phyloP scores from a whole-genome alignment of 345 rosid genomes.

The Clausena lansium region DNA sequence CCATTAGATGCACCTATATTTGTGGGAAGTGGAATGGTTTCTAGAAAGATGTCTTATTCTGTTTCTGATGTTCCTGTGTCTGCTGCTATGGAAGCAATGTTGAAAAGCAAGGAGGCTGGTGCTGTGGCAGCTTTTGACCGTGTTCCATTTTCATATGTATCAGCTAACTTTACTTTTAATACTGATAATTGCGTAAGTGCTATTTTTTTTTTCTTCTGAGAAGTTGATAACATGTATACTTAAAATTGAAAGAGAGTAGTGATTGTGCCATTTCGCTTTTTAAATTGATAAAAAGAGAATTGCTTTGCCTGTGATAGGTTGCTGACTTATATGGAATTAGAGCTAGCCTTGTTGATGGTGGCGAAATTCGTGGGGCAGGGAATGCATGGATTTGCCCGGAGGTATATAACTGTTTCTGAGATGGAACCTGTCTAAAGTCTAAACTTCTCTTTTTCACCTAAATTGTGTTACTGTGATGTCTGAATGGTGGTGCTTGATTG shows the following conservation, averaged over 20 bases:
- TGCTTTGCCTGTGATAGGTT: slow-evolving; percentile 49
- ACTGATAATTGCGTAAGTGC: slow-evolving; percentile 86
- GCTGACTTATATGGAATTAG: slow-evolving; percentile 96
- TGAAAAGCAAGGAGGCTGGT: slow-evolving; percentile 92
- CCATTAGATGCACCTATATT: slow-evolving; percentile 92
- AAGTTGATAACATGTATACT: background rate
- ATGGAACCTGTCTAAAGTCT: background rate
- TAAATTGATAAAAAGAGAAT: background rate
- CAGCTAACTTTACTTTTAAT: slow-evolving; percentile 95
- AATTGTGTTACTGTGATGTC: background rate
- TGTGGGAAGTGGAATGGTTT: slow-evolving; percentile 96
- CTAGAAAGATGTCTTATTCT: slow-evolving; percentile 76
- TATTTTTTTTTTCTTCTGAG: slow-evolving; percentile 14
- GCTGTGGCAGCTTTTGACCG: slow-evolving; percentile 99
- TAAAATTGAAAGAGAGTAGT: background rate
- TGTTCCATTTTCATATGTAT: slow-evolving; percentile 91
- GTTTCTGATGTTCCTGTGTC: slow-evolving; percentile 63
- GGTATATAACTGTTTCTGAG: slow-evolving; percentile 40
- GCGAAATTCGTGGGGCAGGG: slow-evolving; percentile 98
- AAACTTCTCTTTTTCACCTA: background rate
- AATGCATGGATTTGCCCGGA: slow-evolving; percentile 99
- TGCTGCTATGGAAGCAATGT: slow-evolving; percentile 79
- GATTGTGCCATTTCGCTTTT: background rate
- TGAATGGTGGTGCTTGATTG: slow-evolving; percentile 2
- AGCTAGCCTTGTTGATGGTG: slow-evolving; percentile 98